Conservation (phyloP, 306 rosid species). For the Castanea crenata region DNA sequence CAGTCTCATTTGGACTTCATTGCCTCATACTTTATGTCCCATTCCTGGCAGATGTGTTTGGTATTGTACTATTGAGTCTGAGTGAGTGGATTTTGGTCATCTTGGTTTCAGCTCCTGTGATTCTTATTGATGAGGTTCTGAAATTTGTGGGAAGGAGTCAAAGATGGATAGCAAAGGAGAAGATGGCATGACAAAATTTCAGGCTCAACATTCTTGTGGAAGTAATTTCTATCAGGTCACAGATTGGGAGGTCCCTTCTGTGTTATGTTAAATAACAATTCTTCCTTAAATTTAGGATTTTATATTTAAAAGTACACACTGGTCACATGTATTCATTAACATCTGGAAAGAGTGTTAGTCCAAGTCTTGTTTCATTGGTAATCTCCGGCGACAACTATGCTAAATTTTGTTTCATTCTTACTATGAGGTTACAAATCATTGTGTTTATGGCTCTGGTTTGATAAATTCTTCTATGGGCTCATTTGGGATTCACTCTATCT, state of each 20-base stretch:
- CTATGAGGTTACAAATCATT: no score
- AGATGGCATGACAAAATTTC: slow-evolving; percentile 49
- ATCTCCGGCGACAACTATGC: background rate
- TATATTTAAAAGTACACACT: slow-evolving; percentile 18
- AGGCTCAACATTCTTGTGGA: slow-evolving; percentile 3
- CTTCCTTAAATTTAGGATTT: slow-evolving; percentile 34
- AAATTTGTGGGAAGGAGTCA: slow-evolving; percentile 50
- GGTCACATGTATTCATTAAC: slow-evolving; percentile 23
- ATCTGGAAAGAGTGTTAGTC: background rate
- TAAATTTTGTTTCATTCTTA: no score
- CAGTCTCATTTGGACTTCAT: slow-evolving; percentile 66
- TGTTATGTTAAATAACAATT: slow-evolving; percentile 19
- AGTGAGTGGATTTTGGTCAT: slow-evolving; percentile 70
- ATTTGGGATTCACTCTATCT: no score
- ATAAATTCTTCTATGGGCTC: no score
- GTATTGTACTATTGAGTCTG: slow-evolving; percentile 60
- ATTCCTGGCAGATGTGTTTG: slow-evolving; percentile 55
- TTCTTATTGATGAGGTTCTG: slow-evolving; percentile 72
- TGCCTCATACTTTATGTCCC: slow-evolving; percentile 73
- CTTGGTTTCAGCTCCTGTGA: slow-evolving; percentile 62
- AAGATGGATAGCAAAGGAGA: slow-evolving; percentile 50
- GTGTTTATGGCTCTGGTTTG: background rate
- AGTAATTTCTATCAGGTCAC: slow-evolving; percentile 8
- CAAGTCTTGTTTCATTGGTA: background rate
- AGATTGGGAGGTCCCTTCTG: background rate